These are phyloP conservation scores for Brassica rapa DNA, from an alignment of 345 rosid genomes.

Conservation along the genomic window DNA sequence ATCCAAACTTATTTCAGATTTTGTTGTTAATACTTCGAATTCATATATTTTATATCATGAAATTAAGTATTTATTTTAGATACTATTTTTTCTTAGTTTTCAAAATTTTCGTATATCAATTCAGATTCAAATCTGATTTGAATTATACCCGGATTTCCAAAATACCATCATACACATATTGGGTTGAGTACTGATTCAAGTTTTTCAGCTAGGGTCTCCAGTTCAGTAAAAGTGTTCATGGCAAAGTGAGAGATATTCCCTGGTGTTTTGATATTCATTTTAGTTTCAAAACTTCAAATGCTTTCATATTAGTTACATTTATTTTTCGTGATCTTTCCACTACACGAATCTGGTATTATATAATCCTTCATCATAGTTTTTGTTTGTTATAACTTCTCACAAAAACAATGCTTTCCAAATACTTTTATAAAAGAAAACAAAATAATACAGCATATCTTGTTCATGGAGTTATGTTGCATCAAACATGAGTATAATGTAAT, in stretches of 20 bases:
- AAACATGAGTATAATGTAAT: neutral
- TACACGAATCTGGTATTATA: too few relatives aligned
- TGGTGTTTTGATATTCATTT: neutral
- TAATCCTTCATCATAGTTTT: neutral
- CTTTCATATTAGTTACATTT: neutral
- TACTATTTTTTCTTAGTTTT: too few relatives aligned
- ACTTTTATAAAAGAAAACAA: neutral
- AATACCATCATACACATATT: neutral
- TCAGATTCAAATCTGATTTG: neutral
- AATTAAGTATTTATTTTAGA: too few relatives aligned
- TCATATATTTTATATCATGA: neutral
- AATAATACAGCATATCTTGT: neutral
- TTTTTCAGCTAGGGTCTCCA: neutral
- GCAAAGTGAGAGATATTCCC: neutral
- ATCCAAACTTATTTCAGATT: neutral
- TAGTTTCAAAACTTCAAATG: neutral
- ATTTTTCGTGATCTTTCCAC: too few relatives aligned
- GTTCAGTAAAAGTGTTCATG: neutral
- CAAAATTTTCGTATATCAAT: too few relatives aligned
- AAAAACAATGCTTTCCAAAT: neutral
- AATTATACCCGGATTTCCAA: too few relatives aligned
- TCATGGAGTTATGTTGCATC: neutral
- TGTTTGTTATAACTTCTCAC: neutral
- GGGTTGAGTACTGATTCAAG: neutral
- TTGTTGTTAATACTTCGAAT: too few relatives aligned